Conservation (phyloP, 2,329 filamentous ascomycete genomes). For the Trichoderma sp. region DNA sequence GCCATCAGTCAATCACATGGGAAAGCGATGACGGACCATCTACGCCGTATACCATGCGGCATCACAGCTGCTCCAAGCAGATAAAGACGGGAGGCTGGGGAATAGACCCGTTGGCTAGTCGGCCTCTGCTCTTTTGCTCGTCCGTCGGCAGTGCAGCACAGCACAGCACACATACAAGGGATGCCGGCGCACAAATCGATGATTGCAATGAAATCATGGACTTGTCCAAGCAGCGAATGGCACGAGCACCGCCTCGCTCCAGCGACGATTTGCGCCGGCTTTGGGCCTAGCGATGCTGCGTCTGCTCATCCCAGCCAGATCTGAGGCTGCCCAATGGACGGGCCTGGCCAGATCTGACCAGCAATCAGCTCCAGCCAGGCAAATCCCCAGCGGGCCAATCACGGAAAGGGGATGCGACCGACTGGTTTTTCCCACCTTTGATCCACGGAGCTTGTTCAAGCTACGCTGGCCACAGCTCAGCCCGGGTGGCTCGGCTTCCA, state of each 20-base stretch:
- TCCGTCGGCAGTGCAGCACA: not conserved
- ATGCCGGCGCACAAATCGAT: not conserved
- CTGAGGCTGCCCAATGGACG: conserved; percentile 3
- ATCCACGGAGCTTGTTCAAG: conserved; percentile 4
- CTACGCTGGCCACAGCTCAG: conserved; percentile 11
- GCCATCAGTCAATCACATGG: conserved; percentile 8
- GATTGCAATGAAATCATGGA: not conserved
- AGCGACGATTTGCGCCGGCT: not conserved
- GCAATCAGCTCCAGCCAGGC: not conserved
- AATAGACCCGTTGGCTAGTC: not conserved
- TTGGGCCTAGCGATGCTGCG: not conserved
- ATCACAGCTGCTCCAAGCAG: not conserved
- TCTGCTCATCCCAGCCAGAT: not conserved
- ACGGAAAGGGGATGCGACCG: not conserved
- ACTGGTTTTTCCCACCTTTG: not conserved
- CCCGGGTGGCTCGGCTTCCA: conserved; percentile 21
- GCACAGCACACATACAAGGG: no score
- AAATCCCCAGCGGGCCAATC: conserved; percentile 7
- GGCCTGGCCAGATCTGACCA: conserved; percentile 2
- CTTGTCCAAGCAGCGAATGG: not conserved
- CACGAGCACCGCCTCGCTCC: not conserved
- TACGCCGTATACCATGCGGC: not conserved
- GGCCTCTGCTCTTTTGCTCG: not conserved
- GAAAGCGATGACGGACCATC: not conserved
- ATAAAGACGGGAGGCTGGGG: not conserved